phyloP scores from a whole-genome alignment of 495 filamentous ascomycete genomes.

The Daldinia bambusicola region DNA sequence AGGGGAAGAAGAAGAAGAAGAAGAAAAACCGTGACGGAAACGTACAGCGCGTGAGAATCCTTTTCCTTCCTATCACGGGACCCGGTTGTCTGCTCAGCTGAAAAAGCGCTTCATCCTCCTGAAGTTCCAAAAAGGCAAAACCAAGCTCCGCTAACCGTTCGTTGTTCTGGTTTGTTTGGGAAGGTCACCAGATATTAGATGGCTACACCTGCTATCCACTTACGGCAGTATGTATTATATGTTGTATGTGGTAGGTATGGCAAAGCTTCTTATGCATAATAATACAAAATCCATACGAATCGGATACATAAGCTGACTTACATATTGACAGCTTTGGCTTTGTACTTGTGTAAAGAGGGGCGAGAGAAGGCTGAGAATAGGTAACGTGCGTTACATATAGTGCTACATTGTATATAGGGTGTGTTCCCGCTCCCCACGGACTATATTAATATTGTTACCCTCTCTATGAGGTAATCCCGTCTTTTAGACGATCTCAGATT shows the following conservation, averaged over 20 bases:
- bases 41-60: conserved; percentile 28
- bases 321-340: conserved; percentile 1
- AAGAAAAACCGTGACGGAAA: conserved; percentile 33
- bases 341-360: conserved; percentile 8
- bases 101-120: background rate
- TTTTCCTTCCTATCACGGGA: conserved; percentile 11
- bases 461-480: conserved; percentile 24
- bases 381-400: conserved; percentile 6
- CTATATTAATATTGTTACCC: conserved; percentile 37
- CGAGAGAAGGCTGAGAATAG: conserved; percentile 37
- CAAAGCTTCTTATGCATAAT: background rate
- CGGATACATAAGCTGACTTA: conserved; percentile 1
- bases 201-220: background rate
- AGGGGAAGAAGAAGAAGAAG: conserved; percentile 19
- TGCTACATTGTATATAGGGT: background rate
- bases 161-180: background rate
- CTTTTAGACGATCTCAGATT: background rate
- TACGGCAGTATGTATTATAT: background rate
- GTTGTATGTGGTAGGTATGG: background rate
- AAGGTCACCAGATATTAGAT: conserved; percentile 4
- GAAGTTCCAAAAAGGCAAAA: background rate
- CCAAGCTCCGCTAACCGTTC: background rate
- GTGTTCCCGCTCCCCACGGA: conserved; percentile 19
- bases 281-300: too few relatives aligned
- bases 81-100: conserved; percentile 13